Base-by-base conservation (phyloP, 2,329 filamentous ascomycete species). In the Monilinia vaccinii-corymbosi region DNA sequence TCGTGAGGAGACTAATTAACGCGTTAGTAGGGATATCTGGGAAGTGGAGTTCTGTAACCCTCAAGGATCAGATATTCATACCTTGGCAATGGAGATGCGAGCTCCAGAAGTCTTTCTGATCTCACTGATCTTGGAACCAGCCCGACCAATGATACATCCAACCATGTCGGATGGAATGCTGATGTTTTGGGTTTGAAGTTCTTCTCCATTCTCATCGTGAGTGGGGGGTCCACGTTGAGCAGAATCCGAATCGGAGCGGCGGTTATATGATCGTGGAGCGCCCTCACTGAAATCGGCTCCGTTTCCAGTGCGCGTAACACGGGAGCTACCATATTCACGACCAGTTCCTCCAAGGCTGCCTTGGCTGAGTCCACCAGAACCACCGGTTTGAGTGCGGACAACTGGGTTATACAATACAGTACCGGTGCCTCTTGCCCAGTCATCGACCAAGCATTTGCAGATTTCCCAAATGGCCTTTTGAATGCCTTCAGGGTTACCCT, bases 151-250 rank as follows among this genome's bases (percentile, higher is more conserved):
- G 77, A 99, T 99, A 78, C 94, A 99, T 68, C 94, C 94, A 74
- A 99, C 94, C 94, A 99, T 99, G 78, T 99, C 94, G 51, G 94
- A 92, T 31, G 94, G 94, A 71, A 99, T 99, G 80, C 91, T 97
- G 77, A 99, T 99, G 78, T 99, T 99, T 73, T 99, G 94, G 1
- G 94, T 99, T 75, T 97, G 93, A 63, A 97, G 89, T 75, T 97
- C 93, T 73, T 97, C 94, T 64, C 94, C 94, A 66, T 97, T 95
- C 76, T 97, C 93, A 64, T 94, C 92, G 71, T 95, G 89, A 48
- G 90, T 90, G 25, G 91, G 91, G 47, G 89, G 90, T 60, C 89
- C 89, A 64, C 91, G 89, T 67, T 81, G 82, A 64, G 84, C 86
- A 64, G 87, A 86, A 73, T 97, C 91, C 21, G 89, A 88, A 73